Evolutionary conservation across 805 yeast genomes (phyloP), one percentile per base, ranked within the genome.

Genomic region (Schwanniomyces sp.): DNA sequence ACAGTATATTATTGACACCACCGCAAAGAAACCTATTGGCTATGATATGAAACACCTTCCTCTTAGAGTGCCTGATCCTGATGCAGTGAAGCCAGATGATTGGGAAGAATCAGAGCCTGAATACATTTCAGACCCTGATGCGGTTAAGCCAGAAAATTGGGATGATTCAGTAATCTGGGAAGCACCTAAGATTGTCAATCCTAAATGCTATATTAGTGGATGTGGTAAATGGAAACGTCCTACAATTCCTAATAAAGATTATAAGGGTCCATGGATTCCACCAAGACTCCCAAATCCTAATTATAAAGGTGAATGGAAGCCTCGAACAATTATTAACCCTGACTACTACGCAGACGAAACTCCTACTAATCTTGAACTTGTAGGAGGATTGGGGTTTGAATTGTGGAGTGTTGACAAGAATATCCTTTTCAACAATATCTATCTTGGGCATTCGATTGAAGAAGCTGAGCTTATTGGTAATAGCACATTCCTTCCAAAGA

Each of bases 401-500:
- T 72, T 91, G 52, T 91, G 96, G 96, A 80, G 92, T 41, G 86
- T 91, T 84, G 85, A 88, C 53, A 75, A 76, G 38, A 80, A 87
- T 43, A 80, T 90, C 43, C 56, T 88, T 63, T 88, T 91, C 62
- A 89, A 89, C 64, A 88, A 91, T 69, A 81, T 91, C 51, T 91
- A 91, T 63, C 64, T 91, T 51, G 97, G 97, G 27, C 91, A 88
- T 61, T 82, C 88, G 1, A 71, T 91, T n/a, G 73, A 70, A 34
- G 96, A 91, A 60, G 97, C 97, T 10, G 96, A 91, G 70, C 47
- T 61, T 8, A 74, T 91, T 53, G 97, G 97, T 28, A 91, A 91
- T 62, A 65, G 69, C 7, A 90, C 97, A 0, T 91, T 80, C 64
- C 55, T 66, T 29, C 75, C 80, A 21, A 86, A 86, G 63, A 64